Evolutionary conservation across 495 filamentous ascomycete species (phyloP), one percentile per base, ranked within the genome.

Genomic region (Penicillium turbatum): DNA sequence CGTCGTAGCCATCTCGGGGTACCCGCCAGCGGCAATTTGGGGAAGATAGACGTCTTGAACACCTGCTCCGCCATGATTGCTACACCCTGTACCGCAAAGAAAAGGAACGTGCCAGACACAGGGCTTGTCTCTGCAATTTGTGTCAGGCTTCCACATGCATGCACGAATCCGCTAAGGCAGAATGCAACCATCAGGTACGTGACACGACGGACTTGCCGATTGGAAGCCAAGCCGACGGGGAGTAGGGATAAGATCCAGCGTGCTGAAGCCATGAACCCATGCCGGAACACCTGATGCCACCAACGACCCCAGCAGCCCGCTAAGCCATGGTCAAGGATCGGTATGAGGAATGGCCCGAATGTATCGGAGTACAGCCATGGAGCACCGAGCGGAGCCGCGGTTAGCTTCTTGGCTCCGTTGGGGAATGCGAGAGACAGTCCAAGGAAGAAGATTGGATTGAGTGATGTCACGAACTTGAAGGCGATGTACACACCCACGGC

Each of bases 261-360:
- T 0, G 76, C 67, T 0, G 85, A 80, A 1, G 79, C 76, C 6
- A 79, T 69, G 63, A 96, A 92, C 0, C 77, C 86, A 32, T 81
- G 76, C 3, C 89, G 83, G 71, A 96, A 93, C 1, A 85, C 79
- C 65, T 96, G 90, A 67, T 96, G 90, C 90, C 90, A 96, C 85
- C 86, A 95, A 13, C 73, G 78, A 37, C 86, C 82, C 90, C 90
- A 96, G 59, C 85, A 82, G 27, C 90, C 90, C 7, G 79, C 73
- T 1, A 96, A 69, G 0, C 90, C 89, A 40, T 82, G 69, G 47
- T 87, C 78, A 4, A 86, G 62, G 5, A 92, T 71, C 8, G 72
- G 63, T 2, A 52, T 53, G 53, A 80, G 71, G 39, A 73, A 70
- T 1, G 79, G 73, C 12, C 89, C 90, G 60, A 81, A 88, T 15